Evolutionary conservation across 1,139 yeast genomes (phyloP), one percentile per base, ranked within the genome.

Genomic region (Pichia sp.): DNA sequence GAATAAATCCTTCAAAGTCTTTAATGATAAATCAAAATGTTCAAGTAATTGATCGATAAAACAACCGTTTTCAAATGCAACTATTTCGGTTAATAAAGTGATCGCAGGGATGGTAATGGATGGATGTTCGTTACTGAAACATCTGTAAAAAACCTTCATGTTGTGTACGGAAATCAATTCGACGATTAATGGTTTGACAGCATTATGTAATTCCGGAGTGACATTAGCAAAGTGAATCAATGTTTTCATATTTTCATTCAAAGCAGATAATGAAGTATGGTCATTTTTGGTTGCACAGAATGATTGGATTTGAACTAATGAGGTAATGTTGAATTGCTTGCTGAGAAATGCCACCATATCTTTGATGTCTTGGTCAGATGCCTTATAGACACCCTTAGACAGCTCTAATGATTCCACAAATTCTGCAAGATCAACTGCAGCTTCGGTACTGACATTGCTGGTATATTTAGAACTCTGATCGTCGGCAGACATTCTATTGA

Each of bases 111-210:
- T 81, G 1, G 93, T 79, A 11, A 80, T 67, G 1, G 78, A 70
- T 0, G 85, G 79, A 53, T 83, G 76, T 55, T 75, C 66, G 50
- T 80, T 77, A 51, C 75, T 77, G 39, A 90, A 68, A 21, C 86
- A 82, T 57, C 96, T 72, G 65, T 86, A 87, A 4, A 90, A 69
- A 20, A 81, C 76, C 57, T 83, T 85, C 42, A 76, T 63, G 59
- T 85, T 78, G 46, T 73, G 75, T 2, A 73, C 70, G 18, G 89
- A 64, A 10, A 89, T 51, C n/a, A 62, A 66, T 19, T 76, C 76
- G 43, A 69, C 72, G 48, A 83, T 76, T 42, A 79, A 65, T 6
- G 68, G 66, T 2, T 67, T 71, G 22, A 74, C 69, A 41, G 57
- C 22, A 40, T 47, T 54, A 34, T 57, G 63, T 37, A 59, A 53